phyloP scores from a whole-genome alignment of 164 flowering plant genomes.

The Vitis cinerea region DNA sequence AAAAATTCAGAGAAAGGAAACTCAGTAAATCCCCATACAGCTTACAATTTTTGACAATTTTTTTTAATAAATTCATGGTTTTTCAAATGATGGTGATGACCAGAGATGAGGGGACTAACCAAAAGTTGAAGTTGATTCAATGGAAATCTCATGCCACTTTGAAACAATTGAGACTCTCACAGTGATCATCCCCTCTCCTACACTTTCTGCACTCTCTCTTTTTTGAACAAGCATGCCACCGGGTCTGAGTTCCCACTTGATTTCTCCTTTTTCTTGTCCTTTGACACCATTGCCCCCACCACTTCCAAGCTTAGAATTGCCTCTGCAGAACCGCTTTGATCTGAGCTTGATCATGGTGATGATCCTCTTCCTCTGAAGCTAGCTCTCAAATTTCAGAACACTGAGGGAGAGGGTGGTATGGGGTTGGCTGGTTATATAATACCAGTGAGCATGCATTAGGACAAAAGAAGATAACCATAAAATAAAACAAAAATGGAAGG shows the following conservation, averaged over 20 bases:
- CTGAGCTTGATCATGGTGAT: conserved; percentile 57
- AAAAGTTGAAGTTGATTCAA: conserved; percentile 78
- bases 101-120: conserved; percentile 36
- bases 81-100: too few relatives aligned
- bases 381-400: conserved; percentile 4
- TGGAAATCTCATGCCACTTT: conserved; percentile 66
- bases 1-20: neutral
- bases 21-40: neutral
- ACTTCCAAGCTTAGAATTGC: conserved; percentile 44
- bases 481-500: neutral
- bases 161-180: conserved; percentile 64
- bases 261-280: conserved; percentile 31
- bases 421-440: conserved; percentile 27
- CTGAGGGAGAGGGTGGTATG: conserved; percentile 1
- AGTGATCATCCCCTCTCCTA: conserved; percentile 47
- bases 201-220: conserved; percentile 44
- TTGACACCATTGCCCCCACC: conserved; percentile 7
- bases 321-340: conserved; percentile 58
- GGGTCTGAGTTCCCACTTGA: conserved; percentile 84
- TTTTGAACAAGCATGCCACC: conserved; percentile 95
- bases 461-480: conserved; percentile 17
- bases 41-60: too few relatives aligned
- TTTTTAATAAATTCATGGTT: too few relatives aligned
- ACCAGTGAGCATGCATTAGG: conserved; percentile 7
- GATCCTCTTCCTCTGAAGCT: conserved; percentile 4